Percentiles rank a stretch among this genome's conserved stretches.
These are phyloP conservation scores for Emergomyces pasteurianus DNA, from an alignment of 2,329 filamentous ascomycete genomes.

Conservation along the genomic window DNA sequence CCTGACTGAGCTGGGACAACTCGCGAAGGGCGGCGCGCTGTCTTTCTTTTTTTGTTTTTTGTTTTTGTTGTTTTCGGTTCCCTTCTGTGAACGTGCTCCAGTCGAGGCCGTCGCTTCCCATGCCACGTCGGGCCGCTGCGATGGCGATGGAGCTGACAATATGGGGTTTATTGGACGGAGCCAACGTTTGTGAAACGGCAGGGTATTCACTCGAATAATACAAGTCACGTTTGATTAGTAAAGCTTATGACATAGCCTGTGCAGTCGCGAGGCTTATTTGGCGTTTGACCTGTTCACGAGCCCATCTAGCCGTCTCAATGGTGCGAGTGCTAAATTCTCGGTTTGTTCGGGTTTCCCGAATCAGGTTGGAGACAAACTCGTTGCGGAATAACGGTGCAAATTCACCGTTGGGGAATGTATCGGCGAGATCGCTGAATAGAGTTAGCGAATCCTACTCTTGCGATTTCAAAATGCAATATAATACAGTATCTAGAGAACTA, in stretches of 20 bases:
- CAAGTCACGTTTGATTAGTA: slow-evolving; percentile 6
- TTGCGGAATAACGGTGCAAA: slow-evolving; percentile 73
- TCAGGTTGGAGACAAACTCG: slow-evolving; percentile 80
- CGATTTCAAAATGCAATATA: neutral
- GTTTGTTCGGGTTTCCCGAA: slow-evolving; percentile 84
- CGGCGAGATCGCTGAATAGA: slow-evolving; percentile 68
- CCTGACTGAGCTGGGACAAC: neutral
- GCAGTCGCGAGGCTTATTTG: slow-evolving; percentile 42
- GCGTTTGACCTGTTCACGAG: slow-evolving; percentile 91
- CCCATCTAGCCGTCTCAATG: slow-evolving; percentile 91
- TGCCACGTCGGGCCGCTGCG: slow-evolving; percentile 6
- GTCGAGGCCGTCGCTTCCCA: slow-evolving; percentile 14
- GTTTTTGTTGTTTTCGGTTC: too few relatives aligned
- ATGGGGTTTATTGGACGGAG: neutral
- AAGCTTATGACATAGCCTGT: slow-evolving; percentile 26
- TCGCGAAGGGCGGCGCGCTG: neutral
- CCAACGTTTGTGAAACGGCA: neutral
- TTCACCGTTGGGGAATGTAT: slow-evolving; percentile 85
- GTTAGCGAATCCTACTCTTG: slow-evolving; percentile 23
- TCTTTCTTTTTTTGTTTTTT: neutral
- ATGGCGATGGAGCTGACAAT: neutral
- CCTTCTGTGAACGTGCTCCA: neutral
- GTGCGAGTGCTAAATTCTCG: slow-evolving; percentile 76
- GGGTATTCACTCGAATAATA: neutral
- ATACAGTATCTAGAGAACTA: slow-evolving; percentile 27